These are phyloP conservation scores for Moelleriella libera DNA, from an alignment of 2,329 filamentous ascomycete species.

Conservation along the genomic window DNA sequence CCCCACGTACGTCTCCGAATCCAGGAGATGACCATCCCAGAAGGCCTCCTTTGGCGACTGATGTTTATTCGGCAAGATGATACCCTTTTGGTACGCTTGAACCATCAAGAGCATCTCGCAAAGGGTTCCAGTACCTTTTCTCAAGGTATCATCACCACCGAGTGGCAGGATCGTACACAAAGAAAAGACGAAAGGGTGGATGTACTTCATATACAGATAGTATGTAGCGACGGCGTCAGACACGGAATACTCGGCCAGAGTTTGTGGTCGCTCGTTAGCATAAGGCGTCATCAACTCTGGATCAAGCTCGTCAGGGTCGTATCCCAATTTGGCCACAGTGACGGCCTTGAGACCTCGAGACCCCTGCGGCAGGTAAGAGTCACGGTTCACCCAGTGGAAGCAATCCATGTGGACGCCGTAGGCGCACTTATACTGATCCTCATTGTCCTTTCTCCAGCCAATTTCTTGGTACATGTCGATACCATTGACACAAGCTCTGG, in stretches of 20 bases:
- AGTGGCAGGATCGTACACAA: slow-evolving; percentile 92
- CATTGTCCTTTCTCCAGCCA: slow-evolving; percentile 85
- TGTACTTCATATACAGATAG: slow-evolving; percentile 99
- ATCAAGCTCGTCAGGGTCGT: slow-evolving; percentile 95
- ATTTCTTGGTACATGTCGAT: slow-evolving; percentile 99
- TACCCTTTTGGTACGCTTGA: slow-evolving; percentile 82
- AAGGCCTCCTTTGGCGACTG: slow-evolving; percentile 82
- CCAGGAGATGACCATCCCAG: slow-evolving; percentile 90
- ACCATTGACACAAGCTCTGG: slow-evolving; percentile 80
- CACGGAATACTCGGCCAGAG: slow-evolving; percentile 91
- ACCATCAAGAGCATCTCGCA: slow-evolving; percentile 99
- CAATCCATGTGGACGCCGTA: slow-evolving; percentile 99
- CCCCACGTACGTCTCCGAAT: slow-evolving; percentile 95
- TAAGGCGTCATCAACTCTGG: slow-evolving; percentile 93
- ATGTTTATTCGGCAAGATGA: slow-evolving; percentile 93
- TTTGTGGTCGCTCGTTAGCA: slow-evolving; percentile 83
- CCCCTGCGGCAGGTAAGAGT: slow-evolving; percentile 93
- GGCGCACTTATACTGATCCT: slow-evolving; percentile 92
- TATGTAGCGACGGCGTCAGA: slow-evolving; percentile 98
- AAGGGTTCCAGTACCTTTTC: slow-evolving; percentile 95
- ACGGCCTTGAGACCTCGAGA: slow-evolving; percentile 96
- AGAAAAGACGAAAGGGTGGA: slow-evolving; percentile 99
- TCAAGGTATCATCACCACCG: slow-evolving; percentile 78
- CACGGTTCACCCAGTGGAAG: slow-evolving; percentile 97
- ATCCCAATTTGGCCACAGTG: slow-evolving; percentile 93